These are phyloP conservation scores for Tagetes patula DNA, from an alignment of 129 eudicot genomes.

Conservation along the genomic window DNA sequence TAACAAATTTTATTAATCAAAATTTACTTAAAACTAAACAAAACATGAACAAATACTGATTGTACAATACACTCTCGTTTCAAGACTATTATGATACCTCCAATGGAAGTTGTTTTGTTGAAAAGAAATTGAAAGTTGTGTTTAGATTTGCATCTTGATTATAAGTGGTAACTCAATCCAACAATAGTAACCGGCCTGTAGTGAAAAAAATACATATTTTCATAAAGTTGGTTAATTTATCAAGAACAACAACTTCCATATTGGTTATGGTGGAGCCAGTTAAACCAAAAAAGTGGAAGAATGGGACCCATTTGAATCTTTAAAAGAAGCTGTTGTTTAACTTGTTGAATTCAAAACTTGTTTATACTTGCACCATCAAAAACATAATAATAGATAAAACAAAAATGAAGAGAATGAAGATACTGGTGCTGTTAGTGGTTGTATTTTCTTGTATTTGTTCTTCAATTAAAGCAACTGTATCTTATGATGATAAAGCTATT, in stretches of 20 bases:
- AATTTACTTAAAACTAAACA: no score
- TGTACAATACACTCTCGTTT: no score
- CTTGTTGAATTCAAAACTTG: constrained; percentile 24
- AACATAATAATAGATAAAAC: not conserved
- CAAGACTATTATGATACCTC: no score
- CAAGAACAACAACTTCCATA: not conserved
- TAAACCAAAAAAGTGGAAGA: constrained; percentile 27
- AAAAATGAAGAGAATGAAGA: constrained; percentile 36
- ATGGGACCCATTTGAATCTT: constrained; percentile 38
- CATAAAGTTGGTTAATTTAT: not conserved
- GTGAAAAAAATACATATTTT: not conserved
- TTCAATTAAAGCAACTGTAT: constrained; percentile 53
- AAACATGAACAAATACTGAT: no score
- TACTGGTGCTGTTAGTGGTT: constrained; percentile 27
- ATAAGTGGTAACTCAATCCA: no score
- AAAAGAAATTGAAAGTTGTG: no score
- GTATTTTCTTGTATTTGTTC: constrained; percentile 38
- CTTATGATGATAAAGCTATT: constrained; percentile 67
- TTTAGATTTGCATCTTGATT: no score
- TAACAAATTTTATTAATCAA: no score
- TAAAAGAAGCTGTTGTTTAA: constrained; percentile 44
- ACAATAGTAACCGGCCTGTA: no score
- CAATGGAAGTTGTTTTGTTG: no score
- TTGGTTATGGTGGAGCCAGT: constrained; percentile 42
- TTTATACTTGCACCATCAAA: constrained; percentile 19